These are phyloP conservation scores for Cetraspora pellucida DNA, from an alignment of 192 early-diverging fungal species.

Conservation along the genomic window DNA sequence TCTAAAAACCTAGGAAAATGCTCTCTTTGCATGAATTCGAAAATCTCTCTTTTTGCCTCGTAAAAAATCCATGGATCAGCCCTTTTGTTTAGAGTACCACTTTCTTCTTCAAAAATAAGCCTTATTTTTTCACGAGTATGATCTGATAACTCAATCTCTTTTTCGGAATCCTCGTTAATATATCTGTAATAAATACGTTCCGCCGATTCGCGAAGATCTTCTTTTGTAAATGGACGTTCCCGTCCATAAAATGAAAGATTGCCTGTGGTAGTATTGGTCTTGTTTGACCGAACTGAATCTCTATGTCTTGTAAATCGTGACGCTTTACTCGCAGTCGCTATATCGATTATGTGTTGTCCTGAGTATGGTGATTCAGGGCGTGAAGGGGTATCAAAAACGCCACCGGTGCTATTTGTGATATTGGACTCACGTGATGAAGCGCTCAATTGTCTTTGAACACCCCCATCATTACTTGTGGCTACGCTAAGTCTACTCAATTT, in stretches of 20 bases:
- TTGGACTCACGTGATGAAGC: background rate
- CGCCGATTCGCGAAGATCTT: conserved; percentile 53
- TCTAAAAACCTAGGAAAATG: conserved; percentile 61
- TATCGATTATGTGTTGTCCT: conserved; percentile 23
- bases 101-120: conserved; percentile 35
- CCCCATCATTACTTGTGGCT: background rate
- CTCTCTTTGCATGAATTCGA: conserved; percentile 53
- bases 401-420: background rate
- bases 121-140: conserved; percentile 42
- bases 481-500: background rate
- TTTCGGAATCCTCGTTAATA: conserved; percentile 53
- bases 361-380: conserved; percentile 13
- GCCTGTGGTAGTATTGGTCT: conserved; percentile 22
- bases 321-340: conserved; percentile 5
- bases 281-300: conserved; percentile 33
- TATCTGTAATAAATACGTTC: conserved; percentile 61
- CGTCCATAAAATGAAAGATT: conserved; percentile 27
- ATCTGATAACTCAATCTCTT: conserved; percentile 49
- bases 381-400: conserved; percentile 12
- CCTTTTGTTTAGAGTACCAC: background rate
- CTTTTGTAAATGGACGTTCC: conserved; percentile 40
- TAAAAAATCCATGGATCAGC: conserved; percentile 56
- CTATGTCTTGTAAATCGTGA: background rate
- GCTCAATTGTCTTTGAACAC: conserved; percentile 13
- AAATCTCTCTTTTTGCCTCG: conserved; percentile 59